Evolutionary conservation across 208 protist species (phyloP).

Genomic region (Leptomonas pyrrhocoris): DNA sequence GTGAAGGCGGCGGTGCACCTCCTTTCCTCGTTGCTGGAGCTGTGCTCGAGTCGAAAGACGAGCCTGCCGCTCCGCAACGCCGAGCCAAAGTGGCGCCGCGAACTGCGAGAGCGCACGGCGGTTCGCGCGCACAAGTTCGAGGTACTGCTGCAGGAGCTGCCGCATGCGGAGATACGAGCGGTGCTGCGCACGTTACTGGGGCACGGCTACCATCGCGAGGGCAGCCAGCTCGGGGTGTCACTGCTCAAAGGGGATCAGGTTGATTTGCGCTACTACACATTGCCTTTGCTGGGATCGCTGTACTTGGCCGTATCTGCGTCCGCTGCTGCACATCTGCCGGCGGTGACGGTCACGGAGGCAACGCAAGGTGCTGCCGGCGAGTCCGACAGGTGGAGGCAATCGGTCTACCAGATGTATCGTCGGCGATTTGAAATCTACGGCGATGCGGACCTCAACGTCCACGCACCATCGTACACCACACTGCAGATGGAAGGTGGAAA

Average conservation of each 20-base stretch:
- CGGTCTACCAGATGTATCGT: constrained; percentile 34
- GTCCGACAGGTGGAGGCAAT: constrained; percentile 24
- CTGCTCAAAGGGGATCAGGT: constrained; percentile 58
- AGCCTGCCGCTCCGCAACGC: constrained; percentile 36
- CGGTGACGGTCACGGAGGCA: neutral
- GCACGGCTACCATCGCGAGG: constrained; percentile 51
- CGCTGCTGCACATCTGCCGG: neutral
- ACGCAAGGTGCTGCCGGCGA: neutral
- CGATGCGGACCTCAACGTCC: constrained; percentile 20
- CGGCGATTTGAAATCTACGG: constrained; percentile 32
- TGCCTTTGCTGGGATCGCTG: constrained; percentile 62
- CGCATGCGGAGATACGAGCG: constrained; percentile 49
- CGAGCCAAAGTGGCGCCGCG: constrained; percentile 57
- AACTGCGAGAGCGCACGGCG: constrained; percentile 45
- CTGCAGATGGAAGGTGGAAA: neutral
- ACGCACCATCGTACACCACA: constrained; percentile 6
- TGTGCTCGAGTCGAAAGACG: constrained; percentile 37
- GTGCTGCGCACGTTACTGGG: constrained; percentile 50
- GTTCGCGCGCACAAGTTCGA: constrained; percentile 83
- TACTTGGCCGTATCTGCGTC: constrained; percentile 50
- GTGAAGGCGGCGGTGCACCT: constrained; percentile 23
- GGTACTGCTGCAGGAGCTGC: constrained; percentile 68
- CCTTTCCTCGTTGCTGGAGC: constrained; percentile 31
- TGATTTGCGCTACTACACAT: constrained; percentile 70
- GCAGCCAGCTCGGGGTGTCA: constrained; percentile 36